phyloP scores from a whole-genome alignment of 257 asterid genomes.

The Forsythia viridissima region DNA sequence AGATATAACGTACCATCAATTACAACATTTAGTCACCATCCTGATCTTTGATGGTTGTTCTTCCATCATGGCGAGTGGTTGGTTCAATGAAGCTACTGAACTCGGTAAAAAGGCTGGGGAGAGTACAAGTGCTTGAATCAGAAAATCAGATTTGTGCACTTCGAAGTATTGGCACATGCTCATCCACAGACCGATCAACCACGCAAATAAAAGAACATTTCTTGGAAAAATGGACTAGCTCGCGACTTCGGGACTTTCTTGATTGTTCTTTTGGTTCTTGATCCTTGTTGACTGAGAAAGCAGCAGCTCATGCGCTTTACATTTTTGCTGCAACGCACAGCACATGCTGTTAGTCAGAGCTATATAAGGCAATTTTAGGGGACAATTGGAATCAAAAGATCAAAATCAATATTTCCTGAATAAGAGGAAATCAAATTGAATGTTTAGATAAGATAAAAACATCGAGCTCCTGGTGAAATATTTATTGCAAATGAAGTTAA shows the following conservation, averaged over 20 bases:
- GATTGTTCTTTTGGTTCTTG: slow-evolving; percentile 31
- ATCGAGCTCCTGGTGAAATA: neutral
- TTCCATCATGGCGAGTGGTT: neutral
- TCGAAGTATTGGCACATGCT: neutral
- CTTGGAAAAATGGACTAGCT: slow-evolving; percentile 8
- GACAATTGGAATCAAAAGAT: neutral
- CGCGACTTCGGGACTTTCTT: slow-evolving; percentile 36
- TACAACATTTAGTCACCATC: neutral
- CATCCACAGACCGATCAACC: neutral
- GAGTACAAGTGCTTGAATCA: neutral
- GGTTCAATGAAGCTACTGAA: neutral
- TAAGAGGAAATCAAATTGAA: no score
- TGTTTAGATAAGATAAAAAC: no score
- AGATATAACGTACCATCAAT: neutral
- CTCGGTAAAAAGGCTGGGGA: neutral
- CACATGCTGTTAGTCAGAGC: slow-evolving; percentile 9
- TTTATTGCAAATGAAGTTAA: no score
- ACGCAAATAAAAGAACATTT: neutral
- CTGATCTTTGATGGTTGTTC: neutral
- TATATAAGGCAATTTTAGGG: slow-evolving; percentile 7
- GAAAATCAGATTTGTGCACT: neutral
- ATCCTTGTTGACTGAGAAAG: slow-evolving; percentile 60
- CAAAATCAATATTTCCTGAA: no score
- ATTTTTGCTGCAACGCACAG: slow-evolving; percentile 43
- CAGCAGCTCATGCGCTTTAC: slow-evolving; percentile 70